These are phyloP conservation scores for Lecanicillium sp. DNA, from an alignment of 2,329 filamentous ascomycete species.

Conservation along the genomic window DNA sequence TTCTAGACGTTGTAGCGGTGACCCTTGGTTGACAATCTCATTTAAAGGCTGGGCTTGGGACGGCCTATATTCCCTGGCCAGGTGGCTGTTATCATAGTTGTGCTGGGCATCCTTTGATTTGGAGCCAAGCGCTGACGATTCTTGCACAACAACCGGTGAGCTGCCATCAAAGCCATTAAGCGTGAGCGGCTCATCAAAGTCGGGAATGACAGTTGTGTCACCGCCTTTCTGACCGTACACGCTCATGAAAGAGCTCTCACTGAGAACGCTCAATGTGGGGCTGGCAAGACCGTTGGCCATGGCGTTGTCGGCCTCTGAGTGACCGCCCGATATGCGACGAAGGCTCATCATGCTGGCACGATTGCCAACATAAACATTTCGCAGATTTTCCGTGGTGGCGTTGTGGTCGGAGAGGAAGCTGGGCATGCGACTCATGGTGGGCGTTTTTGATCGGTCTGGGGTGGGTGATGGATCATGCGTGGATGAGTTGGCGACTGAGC, in stretches of 20 bases:
- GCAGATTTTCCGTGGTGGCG: slow-evolving; percentile 54
- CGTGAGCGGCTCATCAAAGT: slow-evolving; percentile 26
- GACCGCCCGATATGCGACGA: slow-evolving; percentile 39
- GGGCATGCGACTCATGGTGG: slow-evolving; percentile 51
- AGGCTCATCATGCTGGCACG: slow-evolving; percentile 45
- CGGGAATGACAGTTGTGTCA: slow-evolving; percentile 20
- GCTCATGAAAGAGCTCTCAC: slow-evolving; percentile 62
- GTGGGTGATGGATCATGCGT: slow-evolving; percentile 15
- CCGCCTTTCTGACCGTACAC: slow-evolving; percentile 49
- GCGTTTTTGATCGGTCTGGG: slow-evolving; percentile 24
- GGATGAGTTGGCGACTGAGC: slow-evolving; percentile 20
- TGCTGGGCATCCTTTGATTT: slow-evolving; percentile 7
- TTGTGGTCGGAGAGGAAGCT: slow-evolving; percentile 58
- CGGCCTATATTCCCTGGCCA: neutral
- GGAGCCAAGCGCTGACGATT: neutral
- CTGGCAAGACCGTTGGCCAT: slow-evolving; percentile 41
- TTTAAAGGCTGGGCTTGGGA: slow-evolving; percentile 36
- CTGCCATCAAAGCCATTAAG: slow-evolving; percentile 23
- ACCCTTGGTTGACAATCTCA: slow-evolving; percentile 38
- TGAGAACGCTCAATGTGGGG: slow-evolving; percentile 57
- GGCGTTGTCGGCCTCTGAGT: slow-evolving; percentile 29
- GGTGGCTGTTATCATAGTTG: neutral
- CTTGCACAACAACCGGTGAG: slow-evolving; percentile 8
- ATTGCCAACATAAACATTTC: slow-evolving; percentile 51
- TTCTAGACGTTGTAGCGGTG: slow-evolving; percentile 47